Base-by-base conservation (phyloP, 805 yeast species). In the Yamadazyma phyllophila region DNA sequence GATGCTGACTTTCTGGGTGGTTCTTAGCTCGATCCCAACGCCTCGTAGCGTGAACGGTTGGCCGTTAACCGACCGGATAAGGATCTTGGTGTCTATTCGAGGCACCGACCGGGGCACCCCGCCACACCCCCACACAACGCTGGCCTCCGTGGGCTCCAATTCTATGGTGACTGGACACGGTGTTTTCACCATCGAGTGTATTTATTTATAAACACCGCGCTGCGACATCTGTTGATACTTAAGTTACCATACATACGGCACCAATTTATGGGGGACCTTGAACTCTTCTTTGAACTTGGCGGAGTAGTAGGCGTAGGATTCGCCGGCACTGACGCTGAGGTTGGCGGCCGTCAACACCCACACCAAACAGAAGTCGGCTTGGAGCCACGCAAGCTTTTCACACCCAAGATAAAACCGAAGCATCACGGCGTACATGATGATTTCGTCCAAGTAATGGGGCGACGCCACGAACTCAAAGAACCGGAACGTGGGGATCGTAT, bases 371-470 rank as follows among this genome's bases (percentile, higher is more conserved):
- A 57, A 59, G 37, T 61, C 59, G 10, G 52, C 14, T 36, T 55
- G 57, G 7, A 48, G 60, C 52, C 46, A 42, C 56, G 47, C 29
- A 39, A 55, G 15, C 38, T 49, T 44, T 33, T 49, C 43, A 56
- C 53, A 27, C 55, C 40, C 35, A n/a, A 44, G 16, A 14, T 43
- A 54, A 12, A 64, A 47, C 11, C 57, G 39, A 4, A 59, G 51
- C n/a, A 70, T 53, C 1, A 75, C 56, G 0, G 66, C 38, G 53
- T 86, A 86, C 2, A 86, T 73, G 30, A 75, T 24, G 6, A 82
- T 65, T 57, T 86, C 95, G 59, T 83, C 84, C 14, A 81, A 65
- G 54, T 85, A 86, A 60, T 86, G 95, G 0, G 92, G 85, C 52
- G 84, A 78, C 13, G 80, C 67, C 1, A 77, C 68, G n/a, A 59